These are phyloP conservation scores for Lactarius pseudohatsudake DNA, from an alignment of 768 basidiomycete species.

Conservation along the genomic window DNA sequence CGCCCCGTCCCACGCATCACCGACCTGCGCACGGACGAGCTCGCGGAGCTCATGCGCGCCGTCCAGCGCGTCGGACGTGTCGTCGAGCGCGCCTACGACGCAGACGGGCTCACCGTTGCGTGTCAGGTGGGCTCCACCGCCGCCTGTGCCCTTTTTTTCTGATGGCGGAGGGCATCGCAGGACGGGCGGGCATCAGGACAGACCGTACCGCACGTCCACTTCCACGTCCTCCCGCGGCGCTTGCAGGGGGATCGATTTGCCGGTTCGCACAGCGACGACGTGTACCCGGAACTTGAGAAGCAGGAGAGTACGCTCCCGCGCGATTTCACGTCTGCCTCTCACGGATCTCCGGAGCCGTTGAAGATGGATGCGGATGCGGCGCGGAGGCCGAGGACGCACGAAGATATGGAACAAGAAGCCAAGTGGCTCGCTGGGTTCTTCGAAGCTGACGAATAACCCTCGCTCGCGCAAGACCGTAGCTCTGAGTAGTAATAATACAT, in stretches of 20 bases:
- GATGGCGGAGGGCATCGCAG: conserved; percentile 39
- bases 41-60: conserved; percentile 76
- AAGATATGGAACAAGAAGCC: conserved; percentile 59
- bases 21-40: conserved; percentile 55
- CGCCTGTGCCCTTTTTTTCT: conserved; percentile 11
- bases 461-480: background rate
- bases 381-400: conserved; percentile 43
- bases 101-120: conserved; percentile 82
- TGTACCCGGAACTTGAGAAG: conserved; percentile 77
- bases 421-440: conserved; percentile 49
- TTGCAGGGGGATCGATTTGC: conserved; percentile 65
- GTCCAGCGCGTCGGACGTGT: conserved; percentile 77
- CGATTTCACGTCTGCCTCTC: conserved; percentile 35
- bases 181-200: conserved; percentile 88
- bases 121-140: conserved; percentile 64
- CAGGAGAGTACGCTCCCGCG: conserved; percentile 53
- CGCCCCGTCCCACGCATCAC: conserved; percentile 50
- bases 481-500: background rate
- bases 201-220: conserved; percentile 92
- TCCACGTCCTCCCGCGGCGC: conserved; percentile 87
- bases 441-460: conserved; percentile 15
- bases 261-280: conserved; percentile 56
- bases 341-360: conserved; percentile 35
- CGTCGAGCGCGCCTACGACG: conserved; percentile 79
- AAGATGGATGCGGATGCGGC: conserved; percentile 47